Percentiles rank a stretch among this genome's conserved stretches.
These are phyloP conservation scores for Teunomyces gatunensis DNA, from an alignment of 805 yeast species.

Conservation along the genomic window DNA sequence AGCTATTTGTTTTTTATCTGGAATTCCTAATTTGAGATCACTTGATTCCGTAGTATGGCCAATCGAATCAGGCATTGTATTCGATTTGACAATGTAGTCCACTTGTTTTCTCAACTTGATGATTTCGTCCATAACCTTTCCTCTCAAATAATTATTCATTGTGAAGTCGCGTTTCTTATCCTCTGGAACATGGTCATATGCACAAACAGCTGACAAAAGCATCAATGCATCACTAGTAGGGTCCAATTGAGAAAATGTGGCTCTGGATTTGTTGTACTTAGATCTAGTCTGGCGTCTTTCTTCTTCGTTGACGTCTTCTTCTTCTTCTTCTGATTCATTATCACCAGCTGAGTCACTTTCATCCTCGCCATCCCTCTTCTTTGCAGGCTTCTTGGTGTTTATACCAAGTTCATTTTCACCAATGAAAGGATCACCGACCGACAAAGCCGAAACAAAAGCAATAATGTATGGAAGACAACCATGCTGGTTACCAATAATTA, in stretches of 20 bases:
- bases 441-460: constrained; percentile 85
- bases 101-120: constrained; percentile 77
- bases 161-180: constrained; percentile 49
- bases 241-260: constrained; percentile 66
- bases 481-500: constrained; percentile 82
- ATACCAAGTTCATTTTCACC: constrained; percentile 73
- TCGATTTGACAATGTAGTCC: constrained; percentile 65
- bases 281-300: constrained; percentile 41
- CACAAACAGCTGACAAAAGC: constrained; percentile 79
- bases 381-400: constrained; percentile 7
- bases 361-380: constrained; percentile 19
- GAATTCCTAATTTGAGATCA: constrained; percentile 57
- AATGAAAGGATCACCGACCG: constrained; percentile 91
- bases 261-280: constrained; percentile 57
- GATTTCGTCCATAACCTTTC: constrained; percentile 84
- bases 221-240: constrained; percentile 71
- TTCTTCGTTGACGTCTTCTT: constrained; percentile 29
- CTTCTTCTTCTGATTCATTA: constrained; percentile 33
- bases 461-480: constrained; percentile 85
- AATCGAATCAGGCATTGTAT: constrained; percentile 58
- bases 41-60: constrained; percentile 41
- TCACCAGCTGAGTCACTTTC: constrained; percentile 35
- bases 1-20: constrained; percentile 64
- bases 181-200: constrained; percentile 69
- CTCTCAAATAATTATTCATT: constrained; percentile 63